A percentile compares a stretch with the other conserved stretches of the same genome.
These are phyloP conservation scores for Citropsis articulata DNA, from an alignment of 345 rosid genomes.

Conservation along the genomic window DNA sequence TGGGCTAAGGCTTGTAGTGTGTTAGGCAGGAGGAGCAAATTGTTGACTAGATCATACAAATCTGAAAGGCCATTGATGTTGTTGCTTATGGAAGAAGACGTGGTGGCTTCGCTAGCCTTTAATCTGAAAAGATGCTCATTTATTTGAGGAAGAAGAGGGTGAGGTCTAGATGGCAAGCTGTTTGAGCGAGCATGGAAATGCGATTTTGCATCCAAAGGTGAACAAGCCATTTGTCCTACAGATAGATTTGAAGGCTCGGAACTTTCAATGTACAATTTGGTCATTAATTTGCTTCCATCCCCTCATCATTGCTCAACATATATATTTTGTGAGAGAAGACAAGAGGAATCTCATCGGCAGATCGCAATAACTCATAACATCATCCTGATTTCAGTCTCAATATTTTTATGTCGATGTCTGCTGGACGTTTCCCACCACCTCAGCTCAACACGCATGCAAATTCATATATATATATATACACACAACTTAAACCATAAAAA, in stretches of 20 bases:
- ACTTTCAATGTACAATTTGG: conserved; percentile 1
- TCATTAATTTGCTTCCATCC: not conserved
- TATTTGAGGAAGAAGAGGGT: conserved; percentile 35
- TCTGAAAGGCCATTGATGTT: conserved; percentile 26
- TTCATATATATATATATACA: no score
- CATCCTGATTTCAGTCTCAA: conserved; percentile 6
- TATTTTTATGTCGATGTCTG: not conserved
- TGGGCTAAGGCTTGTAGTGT: not conserved
- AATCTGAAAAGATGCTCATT: conserved; percentile 33
- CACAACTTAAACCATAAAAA: no score
- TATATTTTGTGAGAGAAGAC: conserved; percentile 5
- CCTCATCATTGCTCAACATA: not conserved
- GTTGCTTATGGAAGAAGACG: conserved; percentile 10
- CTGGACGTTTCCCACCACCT: conserved; percentile 2
- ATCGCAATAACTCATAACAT: not conserved
- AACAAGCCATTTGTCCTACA: conserved; percentile 27
- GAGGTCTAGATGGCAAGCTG: conserved; percentile 43
- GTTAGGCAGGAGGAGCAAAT: not conserved
- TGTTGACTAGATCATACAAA: conserved; percentile 32
- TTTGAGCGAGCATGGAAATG: conserved; percentile 42
- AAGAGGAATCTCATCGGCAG: conserved; percentile 15
- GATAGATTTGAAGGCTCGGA: not conserved
- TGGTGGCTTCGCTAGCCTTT: conserved; percentile 10
- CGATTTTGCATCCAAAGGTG: not conserved
- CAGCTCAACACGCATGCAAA: not conserved